Evolutionary conservation across 2,329 filamentous ascomycete genomes (phyloP).

Genomic region (Lachnellula hyalina): DNA sequence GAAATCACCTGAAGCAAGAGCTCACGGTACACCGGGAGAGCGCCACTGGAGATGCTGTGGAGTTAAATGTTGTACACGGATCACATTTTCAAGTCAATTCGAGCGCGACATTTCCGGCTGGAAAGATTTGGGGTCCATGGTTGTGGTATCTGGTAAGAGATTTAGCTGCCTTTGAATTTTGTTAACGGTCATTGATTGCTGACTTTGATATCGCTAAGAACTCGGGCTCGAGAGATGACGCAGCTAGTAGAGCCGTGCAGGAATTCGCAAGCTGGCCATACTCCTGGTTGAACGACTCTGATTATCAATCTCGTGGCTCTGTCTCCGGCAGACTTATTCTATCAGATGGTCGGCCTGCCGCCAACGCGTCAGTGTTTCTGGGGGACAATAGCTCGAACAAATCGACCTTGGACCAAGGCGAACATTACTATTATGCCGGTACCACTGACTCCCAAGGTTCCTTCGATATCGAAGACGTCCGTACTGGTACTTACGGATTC

Average conservation of each 20-base stretch:
- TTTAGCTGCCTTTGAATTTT: background rate
- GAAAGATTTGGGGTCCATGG: constrained; percentile 41
- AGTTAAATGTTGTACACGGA: constrained; percentile 50
- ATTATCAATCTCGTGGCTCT: constrained; percentile 44
- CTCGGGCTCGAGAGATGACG: constrained; percentile 41
- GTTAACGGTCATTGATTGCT: background rate
- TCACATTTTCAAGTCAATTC: constrained; percentile 40
- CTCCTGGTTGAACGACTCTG: constrained; percentile 40
- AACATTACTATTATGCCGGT: constrained; percentile 44
- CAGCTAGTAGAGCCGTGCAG: constrained; percentile 33
- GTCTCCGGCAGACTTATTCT: constrained; percentile 40
- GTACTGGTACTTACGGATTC: constrained; percentile 40
- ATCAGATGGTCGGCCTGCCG: constrained; percentile 43
- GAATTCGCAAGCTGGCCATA: constrained; percentile 45
- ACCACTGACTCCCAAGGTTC: constrained; percentile 39
- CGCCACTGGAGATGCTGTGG: constrained; percentile 44
- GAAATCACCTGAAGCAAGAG: constrained; percentile 48
- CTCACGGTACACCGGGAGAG: constrained; percentile 48
- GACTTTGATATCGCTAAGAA: constrained; percentile 30
- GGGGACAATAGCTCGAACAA: constrained; percentile 42
- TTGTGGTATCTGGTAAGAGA: constrained; percentile 35
- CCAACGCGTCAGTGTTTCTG: constrained; percentile 44
- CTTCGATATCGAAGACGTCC: constrained; percentile 41
- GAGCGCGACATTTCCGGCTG: constrained; percentile 34
- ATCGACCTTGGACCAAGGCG: constrained; percentile 43